Conservation (phyloP, 2,329 filamentous ascomycete species). For the Fusarium sp. region DNA sequence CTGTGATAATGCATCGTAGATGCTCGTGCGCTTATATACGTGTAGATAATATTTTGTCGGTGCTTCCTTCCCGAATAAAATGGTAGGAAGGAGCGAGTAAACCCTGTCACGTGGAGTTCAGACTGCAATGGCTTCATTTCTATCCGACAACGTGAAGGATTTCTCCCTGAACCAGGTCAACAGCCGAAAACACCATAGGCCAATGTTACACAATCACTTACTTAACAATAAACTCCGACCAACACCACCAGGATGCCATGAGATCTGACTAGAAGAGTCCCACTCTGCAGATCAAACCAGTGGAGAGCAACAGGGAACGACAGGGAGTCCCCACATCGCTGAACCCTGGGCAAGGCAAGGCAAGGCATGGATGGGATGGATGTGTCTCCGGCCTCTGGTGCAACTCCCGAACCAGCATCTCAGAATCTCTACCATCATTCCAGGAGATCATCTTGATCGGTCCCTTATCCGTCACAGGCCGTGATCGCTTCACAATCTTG, state of each 20-base stretch:
- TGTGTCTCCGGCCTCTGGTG: neutral
- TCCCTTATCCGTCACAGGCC: neutral
- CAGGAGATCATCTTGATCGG: constrained; percentile 2
- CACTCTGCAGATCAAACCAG: constrained; percentile 11
- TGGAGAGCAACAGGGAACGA: neutral
- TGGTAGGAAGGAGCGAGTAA: neutral
- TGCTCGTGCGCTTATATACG: neutral
- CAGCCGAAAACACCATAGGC: neutral
- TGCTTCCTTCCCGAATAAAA: neutral
- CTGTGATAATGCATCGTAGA: neutral
- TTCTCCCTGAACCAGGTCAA: neutral
- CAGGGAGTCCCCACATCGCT: neutral
- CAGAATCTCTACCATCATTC: constrained; percentile 19
- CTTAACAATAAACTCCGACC: neutral
- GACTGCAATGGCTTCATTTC: neutral
- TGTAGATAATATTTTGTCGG: neutral
- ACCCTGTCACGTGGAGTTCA: constrained; percentile 11
- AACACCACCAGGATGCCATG: constrained; percentile 16
- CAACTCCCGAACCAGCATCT: neutral
- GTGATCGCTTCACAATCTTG: constrained; percentile 8
- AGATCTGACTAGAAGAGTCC: constrained; percentile 10
- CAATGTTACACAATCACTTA: neutral
- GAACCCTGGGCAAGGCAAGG: neutral
- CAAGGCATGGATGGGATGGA: neutral
- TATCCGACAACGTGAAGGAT: neutral